Evolutionary conservation across 2,329 filamentous ascomycete species (phyloP).

Genomic region (Didymellaceae sp.): DNA sequence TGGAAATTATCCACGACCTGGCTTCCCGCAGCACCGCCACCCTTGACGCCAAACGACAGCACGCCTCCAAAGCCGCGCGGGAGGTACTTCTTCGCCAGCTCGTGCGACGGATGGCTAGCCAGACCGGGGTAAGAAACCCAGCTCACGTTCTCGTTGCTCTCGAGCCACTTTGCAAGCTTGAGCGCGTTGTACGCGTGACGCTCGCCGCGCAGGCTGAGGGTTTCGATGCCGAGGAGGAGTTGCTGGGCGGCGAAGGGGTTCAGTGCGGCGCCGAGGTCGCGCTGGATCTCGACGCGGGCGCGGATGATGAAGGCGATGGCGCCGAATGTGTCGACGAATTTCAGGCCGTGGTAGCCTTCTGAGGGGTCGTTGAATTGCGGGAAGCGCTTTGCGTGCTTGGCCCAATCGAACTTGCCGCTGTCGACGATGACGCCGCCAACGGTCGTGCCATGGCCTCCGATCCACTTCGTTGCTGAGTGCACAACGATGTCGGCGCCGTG

Average conservation of each 20-base stretch:
- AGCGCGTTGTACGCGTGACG: conserved; percentile 85
- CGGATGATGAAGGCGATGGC: conserved; percentile 81
- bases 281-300: conserved; percentile 85
- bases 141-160: conserved; percentile 80
- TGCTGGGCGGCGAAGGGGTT: conserved; percentile 95
- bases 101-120: conserved; percentile 79
- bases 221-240: conserved; percentile 87
- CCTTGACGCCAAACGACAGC: conserved; percentile 91
- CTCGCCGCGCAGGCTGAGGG: conserved; percentile 83
- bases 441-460: conserved; percentile 86
- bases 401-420: conserved; percentile 93
- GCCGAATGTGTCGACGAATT: conserved; percentile 94
- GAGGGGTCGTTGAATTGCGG: conserved; percentile 90
- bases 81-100: conserved; percentile 84
- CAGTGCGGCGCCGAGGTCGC: conserved; percentile 81
- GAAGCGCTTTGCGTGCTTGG: conserved; percentile 80
- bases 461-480: conserved; percentile 96
- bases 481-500: conserved; percentile 94
- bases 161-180: conserved; percentile 79
- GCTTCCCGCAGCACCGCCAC: conserved; percentile 80
- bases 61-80: conserved; percentile 86
- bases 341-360: conserved; percentile 89
- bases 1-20: conserved; percentile 94
- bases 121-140: conserved; percentile 97
- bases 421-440: conserved; percentile 87